Percentiles rank a stretch among this genome's conserved stretches.
These are phyloP conservation scores for Salicornia ramosissima DNA, from an alignment of 148 eudicot species.

Conservation along the genomic window DNA sequence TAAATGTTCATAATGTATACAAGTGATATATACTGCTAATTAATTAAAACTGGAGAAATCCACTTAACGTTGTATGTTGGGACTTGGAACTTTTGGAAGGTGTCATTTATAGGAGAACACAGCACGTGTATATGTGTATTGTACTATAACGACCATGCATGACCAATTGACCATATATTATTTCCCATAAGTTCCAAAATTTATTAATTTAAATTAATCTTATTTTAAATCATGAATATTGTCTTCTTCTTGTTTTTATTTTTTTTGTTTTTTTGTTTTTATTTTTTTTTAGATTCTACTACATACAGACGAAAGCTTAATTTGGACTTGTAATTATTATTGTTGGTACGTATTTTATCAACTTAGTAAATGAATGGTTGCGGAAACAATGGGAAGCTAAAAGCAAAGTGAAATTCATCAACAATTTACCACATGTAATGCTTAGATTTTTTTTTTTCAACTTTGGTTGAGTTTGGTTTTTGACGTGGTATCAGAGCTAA, in stretches of 20 bases:
- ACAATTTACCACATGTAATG: too few species aligned
- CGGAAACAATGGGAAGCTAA: not conserved
- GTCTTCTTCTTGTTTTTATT: not conserved
- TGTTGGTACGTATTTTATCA: too few species aligned
- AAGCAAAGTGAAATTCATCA: not conserved
- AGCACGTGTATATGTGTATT: slow-evolving; percentile 33
- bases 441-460: too few species aligned
- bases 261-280: not conserved
- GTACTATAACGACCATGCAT: slow-evolving; percentile 22
- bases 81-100: not conserved
- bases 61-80: slow-evolving; percentile 12
- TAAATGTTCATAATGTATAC: too few species aligned
- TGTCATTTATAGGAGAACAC: slow-evolving; percentile 19
- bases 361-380: not conserved
- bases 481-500: too few species aligned
- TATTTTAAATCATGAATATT: not conserved
- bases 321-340: not conserved
- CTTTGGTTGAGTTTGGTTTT: too few species aligned
- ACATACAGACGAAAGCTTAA: not conserved
- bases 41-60: not conserved
- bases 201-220: not conserved
- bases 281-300: not conserved
- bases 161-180: not conserved
- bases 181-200: slow-evolving; percentile 16
- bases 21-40: too few species aligned